phyloP scores from a whole-genome alignment of 148 eudicot species.

The Heliamphora exappendiculata region DNA sequence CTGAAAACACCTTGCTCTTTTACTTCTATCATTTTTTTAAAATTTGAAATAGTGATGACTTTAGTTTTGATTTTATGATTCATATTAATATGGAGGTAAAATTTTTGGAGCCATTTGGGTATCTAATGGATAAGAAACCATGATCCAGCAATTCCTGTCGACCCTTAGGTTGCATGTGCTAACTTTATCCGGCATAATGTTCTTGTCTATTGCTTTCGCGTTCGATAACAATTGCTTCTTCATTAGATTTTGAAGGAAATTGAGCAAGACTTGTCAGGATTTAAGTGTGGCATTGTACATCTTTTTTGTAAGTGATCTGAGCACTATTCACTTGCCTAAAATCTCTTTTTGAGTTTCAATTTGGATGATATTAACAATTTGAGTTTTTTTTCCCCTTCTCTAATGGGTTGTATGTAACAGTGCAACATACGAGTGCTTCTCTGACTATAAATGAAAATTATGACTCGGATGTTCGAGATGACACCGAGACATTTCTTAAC shows the following conservation, averaged over 20 bases:
- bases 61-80: neutral
- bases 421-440: slow-evolving; percentile 98
- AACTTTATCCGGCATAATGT: neutral
- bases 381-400: neutral
- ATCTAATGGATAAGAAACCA: neutral
- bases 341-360: neutral
- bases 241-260: slow-evolving; percentile 80
- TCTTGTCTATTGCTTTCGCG: neutral
- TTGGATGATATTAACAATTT: neutral
- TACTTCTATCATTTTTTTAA: neutral
- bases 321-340: neutral
- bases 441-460: slow-evolving; percentile 90
- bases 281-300: slow-evolving; percentile 91
- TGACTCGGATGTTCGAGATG: slow-evolving; percentile 83
- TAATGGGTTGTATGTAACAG: slow-evolving; percentile 37
- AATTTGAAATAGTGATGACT: neutral
- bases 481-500: slow-evolving; percentile 91
- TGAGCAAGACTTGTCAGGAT: slow-evolving; percentile 70
- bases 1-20: neutral
- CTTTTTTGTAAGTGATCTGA: slow-evolving; percentile 58
- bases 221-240: neutral
- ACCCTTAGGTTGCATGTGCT: neutral
- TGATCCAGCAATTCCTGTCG: neutral
- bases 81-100: neutral
- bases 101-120: neutral